phyloP scores from a whole-genome alignment of 75 land plant genomes.

The Isoetes taiwanensis region DNA sequence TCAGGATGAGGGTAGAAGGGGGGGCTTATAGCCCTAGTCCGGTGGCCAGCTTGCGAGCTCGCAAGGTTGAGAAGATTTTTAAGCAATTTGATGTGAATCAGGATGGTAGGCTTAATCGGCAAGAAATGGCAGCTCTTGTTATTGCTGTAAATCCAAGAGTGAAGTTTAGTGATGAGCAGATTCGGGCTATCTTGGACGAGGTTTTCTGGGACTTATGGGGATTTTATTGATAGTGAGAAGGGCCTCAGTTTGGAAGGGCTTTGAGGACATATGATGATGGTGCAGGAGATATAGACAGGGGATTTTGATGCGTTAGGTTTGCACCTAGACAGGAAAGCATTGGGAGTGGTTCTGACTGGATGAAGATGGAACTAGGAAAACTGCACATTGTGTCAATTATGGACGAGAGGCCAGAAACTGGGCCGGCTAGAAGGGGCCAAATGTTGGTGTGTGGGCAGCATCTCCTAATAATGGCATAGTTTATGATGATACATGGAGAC shows the following conservation, averaged over 20 bases:
- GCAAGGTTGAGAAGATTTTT: constrained; percentile 83
- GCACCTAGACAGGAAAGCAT: constrained; percentile 33
- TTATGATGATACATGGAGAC: constrained; percentile 78
- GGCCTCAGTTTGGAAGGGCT: constrained; percentile 77
- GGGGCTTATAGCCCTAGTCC: no score
- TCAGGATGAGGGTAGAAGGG: no score
- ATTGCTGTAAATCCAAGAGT: constrained; percentile 94
- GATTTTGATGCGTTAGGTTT: constrained; percentile 87
- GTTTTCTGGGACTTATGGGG: constrained; percentile 88
- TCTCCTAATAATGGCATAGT: constrained; percentile 58
- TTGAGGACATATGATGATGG: constrained; percentile 94
- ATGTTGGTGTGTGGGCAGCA: constrained; percentile 29
- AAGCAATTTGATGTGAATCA: constrained; percentile 58
- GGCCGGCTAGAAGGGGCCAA: constrained; percentile 16
- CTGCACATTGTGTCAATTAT: constrained; percentile 12
- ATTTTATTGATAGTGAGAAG: constrained; percentile 62
- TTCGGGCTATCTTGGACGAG: constrained; percentile 89
- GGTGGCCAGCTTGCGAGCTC: constrained; percentile 12
- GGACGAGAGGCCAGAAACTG: constrained; percentile 26
- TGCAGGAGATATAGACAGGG: constrained; percentile 95
- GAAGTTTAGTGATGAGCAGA: constrained; percentile 86
- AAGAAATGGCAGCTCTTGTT: constrained; percentile 91
- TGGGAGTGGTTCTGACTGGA: constrained; percentile 19
- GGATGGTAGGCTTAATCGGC: constrained; percentile 78
- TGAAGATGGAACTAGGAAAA: not conserved